Percentiles rank a stretch among this genome's conserved stretches.
These are phyloP conservation scores for Pouteria glomerata DNA, from an alignment of 148 eudicot genomes.

Conservation along the genomic window DNA sequence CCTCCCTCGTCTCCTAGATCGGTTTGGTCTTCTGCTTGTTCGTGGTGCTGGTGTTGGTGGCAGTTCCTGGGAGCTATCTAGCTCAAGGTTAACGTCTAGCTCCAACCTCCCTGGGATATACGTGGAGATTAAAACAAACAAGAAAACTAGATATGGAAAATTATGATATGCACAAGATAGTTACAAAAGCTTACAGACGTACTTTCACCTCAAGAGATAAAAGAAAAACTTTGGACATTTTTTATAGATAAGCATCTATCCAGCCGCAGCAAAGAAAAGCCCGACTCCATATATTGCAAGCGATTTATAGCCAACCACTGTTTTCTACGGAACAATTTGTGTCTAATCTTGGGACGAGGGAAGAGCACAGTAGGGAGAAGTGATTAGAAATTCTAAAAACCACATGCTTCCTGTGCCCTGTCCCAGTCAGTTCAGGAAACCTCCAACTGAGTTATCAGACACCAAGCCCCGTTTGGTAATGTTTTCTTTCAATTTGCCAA, in stretches of 20 bases:
- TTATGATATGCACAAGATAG: background rate
- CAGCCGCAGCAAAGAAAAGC: background rate
- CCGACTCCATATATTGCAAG: background rate
- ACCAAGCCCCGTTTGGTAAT: too few species aligned
- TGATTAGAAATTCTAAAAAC: background rate
- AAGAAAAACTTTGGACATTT: background rate
- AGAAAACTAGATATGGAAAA: background rate
- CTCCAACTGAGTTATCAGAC: too few species aligned
- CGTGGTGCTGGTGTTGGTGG: conserved; percentile 73
- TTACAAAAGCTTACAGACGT: background rate
- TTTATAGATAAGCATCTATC: background rate
- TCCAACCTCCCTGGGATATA: conserved; percentile 52
- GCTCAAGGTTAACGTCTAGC: conserved; percentile 37
- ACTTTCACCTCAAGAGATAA: background rate
- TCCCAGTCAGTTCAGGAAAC: too few species aligned
- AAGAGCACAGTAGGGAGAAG: background rate
- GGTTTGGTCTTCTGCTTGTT: conserved; percentile 39
- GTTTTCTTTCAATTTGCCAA: too few species aligned
- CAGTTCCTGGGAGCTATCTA: conserved; percentile 37
- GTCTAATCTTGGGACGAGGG: background rate
- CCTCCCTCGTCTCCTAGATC: conserved; percentile 49
- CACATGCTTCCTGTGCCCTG: too few species aligned
- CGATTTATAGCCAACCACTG: background rate
- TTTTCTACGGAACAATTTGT: background rate
- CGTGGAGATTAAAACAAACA: background rate